Conservation (phyloP, 2,329 filamentous ascomycete genomes). For the Cordyceps tenuipes region DNA sequence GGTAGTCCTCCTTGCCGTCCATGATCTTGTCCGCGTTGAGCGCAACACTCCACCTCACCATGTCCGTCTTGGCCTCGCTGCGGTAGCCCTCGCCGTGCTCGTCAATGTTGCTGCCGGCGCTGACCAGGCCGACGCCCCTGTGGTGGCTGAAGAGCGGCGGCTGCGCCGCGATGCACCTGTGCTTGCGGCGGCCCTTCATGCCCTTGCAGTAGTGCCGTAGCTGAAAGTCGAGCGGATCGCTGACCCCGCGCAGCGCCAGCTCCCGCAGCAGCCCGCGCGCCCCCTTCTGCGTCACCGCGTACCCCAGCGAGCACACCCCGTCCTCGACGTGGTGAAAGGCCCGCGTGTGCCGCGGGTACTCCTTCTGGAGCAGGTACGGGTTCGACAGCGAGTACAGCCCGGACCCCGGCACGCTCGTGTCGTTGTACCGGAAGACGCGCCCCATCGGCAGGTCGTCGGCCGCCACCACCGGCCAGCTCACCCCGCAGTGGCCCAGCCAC, state of each 20-base stretch:
- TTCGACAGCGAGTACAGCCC: conserved; percentile 23
- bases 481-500: conserved; percentile 40
- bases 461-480: conserved; percentile 19
- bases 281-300: conserved; percentile 33
- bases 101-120: conserved; percentile 27
- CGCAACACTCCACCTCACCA: conserved; percentile 12
- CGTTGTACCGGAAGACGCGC: conserved; percentile 21
- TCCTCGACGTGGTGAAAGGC: conserved; percentile 31
- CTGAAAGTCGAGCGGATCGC: conserved; percentile 32
- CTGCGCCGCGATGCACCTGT: conserved; percentile 31
- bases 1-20: conserved; percentile 2
- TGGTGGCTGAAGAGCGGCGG: conserved; percentile 38
- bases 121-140: conserved; percentile 27
- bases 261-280: conserved; percentile 31
- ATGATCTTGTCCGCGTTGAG: conserved; percentile 7
- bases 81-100: conserved; percentile 23
- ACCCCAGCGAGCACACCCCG: conserved; percentile 33
- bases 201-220: conserved; percentile 38
- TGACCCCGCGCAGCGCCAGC: conserved; percentile 29
- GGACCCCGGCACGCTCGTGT: conserved; percentile 25
- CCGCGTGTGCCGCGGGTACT: conserved; percentile 31
- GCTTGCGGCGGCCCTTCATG: conserved; percentile 22
- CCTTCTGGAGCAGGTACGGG: conserved; percentile 21
- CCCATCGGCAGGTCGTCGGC: conserved; percentile 17
- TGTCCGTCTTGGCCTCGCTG: conserved; percentile 16